Conservation (phyloP, 345 rosid genomes). For the Lenwebbia sp. region DNA sequence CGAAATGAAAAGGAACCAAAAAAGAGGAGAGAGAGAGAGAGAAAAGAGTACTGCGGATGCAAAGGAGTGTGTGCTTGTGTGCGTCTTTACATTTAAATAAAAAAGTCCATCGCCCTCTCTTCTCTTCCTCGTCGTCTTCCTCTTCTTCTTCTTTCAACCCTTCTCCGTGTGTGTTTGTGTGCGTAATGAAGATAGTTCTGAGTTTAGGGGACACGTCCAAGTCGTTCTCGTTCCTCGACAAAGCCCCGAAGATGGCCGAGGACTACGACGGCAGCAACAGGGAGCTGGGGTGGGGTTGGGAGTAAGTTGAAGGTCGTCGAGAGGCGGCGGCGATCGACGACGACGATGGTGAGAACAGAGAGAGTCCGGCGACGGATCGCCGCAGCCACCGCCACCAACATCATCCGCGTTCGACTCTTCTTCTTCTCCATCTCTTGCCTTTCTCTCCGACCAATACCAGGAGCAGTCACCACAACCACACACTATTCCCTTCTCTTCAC, state of each 20-base stretch:
- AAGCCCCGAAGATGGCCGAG: constrained; percentile 15
- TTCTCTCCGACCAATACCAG: too few relatives aligned
- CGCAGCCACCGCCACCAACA: too few relatives aligned
- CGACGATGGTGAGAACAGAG: not conserved
- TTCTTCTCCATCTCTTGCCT: too few relatives aligned
- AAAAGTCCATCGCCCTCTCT: not conserved
- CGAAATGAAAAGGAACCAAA: too few relatives aligned
- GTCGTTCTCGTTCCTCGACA: constrained; percentile 52
- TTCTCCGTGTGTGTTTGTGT: not conserved
- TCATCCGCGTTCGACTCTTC: too few relatives aligned
- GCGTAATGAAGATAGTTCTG: constrained; percentile 71
- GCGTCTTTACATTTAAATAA: not conserved
- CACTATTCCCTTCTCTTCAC: too few relatives aligned
- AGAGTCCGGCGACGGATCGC: too few relatives aligned
- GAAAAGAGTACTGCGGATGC: not conserved
- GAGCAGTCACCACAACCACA: too few relatives aligned
- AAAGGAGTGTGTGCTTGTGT: not conserved
- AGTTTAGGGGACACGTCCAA: constrained; percentile 69
- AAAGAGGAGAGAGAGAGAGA: not conserved
- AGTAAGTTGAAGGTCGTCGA: too few relatives aligned
- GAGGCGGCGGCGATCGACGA: not conserved
- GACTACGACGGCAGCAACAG: not conserved
- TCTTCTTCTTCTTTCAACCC: not conserved
- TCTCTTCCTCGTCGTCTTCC: too few relatives aligned
- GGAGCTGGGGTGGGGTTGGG: constrained; percentile 36